Evolutionary conservation across 495 filamentous ascomycete genomes (phyloP).

Genomic region (Podospora conica): DNA sequence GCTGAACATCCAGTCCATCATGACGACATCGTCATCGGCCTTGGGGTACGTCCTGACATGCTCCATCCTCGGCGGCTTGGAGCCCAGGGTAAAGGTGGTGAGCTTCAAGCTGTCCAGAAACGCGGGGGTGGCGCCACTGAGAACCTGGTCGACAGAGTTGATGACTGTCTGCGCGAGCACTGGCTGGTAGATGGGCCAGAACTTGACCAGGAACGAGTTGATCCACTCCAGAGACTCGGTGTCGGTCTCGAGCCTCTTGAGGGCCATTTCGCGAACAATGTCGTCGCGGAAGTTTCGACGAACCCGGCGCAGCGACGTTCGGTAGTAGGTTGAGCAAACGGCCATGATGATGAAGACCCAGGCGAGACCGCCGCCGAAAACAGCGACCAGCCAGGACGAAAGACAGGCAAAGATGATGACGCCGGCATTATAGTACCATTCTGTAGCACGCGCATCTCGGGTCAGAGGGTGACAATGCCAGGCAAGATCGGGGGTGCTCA

Average conservation of each 20-base stretch:
- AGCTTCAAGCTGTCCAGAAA: slow-evolving; percentile 91
- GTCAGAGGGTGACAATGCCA: not conserved
- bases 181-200: slow-evolving; percentile 97
- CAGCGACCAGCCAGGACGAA: slow-evolving; percentile 80
- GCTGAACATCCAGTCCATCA: slow-evolving; percentile 99
- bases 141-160: slow-evolving; percentile 87
- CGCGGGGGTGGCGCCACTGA: slow-evolving; percentile 82
- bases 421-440: slow-evolving; percentile 96
- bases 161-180: slow-evolving; percentile 89
- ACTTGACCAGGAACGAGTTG: slow-evolving; percentile 96
- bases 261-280: slow-evolving; percentile 83
- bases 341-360: slow-evolving; percentile 95
- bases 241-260: slow-evolving; percentile 84
- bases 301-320: slow-evolving; percentile 88
- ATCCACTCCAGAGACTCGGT: slow-evolving; percentile 97
- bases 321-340: slow-evolving; percentile 87
- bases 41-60: slow-evolving; percentile 98
- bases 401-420: slow-evolving; percentile 91
- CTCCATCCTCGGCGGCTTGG: slow-evolving; percentile 92
- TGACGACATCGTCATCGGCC: slow-evolving; percentile 85
- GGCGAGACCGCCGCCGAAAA: slow-evolving; percentile 81
- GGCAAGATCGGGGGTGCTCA: slow-evolving; percentile 29
- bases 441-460: slow-evolving; percentile 36
- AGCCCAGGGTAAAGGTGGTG: slow-evolving; percentile 84
- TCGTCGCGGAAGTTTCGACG: slow-evolving; percentile 96